These are phyloP conservation scores for Anthracocystis panici-leucophaei DNA, from an alignment of 1,284 basidiomycete genomes.

Conservation along the genomic window DNA sequence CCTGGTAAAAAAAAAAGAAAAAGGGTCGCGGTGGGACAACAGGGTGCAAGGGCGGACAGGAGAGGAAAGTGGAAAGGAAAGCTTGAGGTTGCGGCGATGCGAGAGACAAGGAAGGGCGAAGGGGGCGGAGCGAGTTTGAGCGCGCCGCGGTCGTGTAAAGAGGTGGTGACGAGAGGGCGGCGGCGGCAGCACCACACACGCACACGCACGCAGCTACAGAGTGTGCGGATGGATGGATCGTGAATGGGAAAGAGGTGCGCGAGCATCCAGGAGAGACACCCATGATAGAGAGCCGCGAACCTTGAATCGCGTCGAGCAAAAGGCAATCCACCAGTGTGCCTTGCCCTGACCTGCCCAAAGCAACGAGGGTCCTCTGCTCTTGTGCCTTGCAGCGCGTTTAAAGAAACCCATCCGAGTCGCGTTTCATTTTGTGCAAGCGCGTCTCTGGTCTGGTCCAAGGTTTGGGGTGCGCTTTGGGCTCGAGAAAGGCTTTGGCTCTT, in stretches of 20 bases:
- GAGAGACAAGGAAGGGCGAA: background rate
- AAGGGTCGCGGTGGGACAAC: background rate
- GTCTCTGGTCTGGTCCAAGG: constrained; percentile 7
- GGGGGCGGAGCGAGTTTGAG: background rate
- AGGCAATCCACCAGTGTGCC: constrained; percentile 9
- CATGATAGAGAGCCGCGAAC: constrained; percentile 1
- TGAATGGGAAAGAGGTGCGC: background rate
- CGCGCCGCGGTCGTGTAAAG: constrained; percentile 21
- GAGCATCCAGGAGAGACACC: background rate
- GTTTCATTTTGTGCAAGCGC: constrained; percentile 12
- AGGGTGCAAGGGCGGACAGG: constrained; percentile 3
- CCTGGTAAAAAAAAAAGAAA: constrained; percentile 11
- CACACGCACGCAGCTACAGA: background rate
- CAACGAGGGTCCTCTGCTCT: constrained; percentile 13
- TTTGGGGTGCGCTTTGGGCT: constrained; percentile 3
- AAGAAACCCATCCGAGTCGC: constrained; percentile 6
- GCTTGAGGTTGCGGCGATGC: background rate
- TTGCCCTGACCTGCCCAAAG: background rate
- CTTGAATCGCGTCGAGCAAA: too few species aligned
- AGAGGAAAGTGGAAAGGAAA: background rate
- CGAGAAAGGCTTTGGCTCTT: background rate
- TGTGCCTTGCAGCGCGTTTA: constrained; percentile 7
- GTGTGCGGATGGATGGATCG: constrained; percentile 6
- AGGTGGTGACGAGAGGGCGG: background rate
- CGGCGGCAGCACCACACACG: background rate